Percentiles rank a stretch among this genome's conserved stretches.
phyloP scores from a whole-genome alignment of 192 early-diverging fungal genomes.

The Funneliformis mosseae region DNA sequence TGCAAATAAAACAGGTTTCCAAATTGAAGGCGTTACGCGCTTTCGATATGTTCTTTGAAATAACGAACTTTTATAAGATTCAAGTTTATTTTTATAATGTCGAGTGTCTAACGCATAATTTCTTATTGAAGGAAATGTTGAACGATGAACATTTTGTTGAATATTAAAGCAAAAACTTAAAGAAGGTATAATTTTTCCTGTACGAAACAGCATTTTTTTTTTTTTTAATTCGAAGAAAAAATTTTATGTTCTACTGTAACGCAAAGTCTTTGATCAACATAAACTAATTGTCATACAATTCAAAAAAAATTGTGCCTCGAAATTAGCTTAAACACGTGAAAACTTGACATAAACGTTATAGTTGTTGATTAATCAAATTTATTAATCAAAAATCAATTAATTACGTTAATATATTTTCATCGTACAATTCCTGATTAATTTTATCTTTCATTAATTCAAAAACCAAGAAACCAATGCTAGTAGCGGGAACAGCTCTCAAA shows the following conservation, averaged over 20 bases:
- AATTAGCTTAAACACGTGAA: not conserved
- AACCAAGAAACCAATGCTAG: constrained; percentile 63
- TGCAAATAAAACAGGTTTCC: constrained; percentile 53
- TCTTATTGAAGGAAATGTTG: not conserved
- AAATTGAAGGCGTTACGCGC: constrained; percentile 30
- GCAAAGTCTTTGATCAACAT: not conserved
- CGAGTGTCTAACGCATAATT: not conserved
- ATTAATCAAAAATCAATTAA: no score
- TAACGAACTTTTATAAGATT: not conserved
- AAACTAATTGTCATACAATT: no score
- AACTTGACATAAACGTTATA: no score
- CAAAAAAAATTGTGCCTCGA: no score
- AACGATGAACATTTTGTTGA: not conserved
- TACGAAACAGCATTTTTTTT: not conserved
- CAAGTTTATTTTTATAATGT: not conserved
- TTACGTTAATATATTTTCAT: constrained; percentile 9
- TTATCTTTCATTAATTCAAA: constrained; percentile 66
- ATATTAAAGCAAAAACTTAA: not conserved
- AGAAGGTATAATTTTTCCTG: not conserved
- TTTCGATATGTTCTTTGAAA: not conserved
- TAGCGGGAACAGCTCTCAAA: constrained; percentile 56
- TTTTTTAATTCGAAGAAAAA: not conserved
- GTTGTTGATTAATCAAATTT: no score
- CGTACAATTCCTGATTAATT: constrained; percentile 50
- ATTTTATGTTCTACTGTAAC: not conserved